Base-by-base conservation (phyloP, 139 green algal species). In the Asterochloris erici region DNA sequence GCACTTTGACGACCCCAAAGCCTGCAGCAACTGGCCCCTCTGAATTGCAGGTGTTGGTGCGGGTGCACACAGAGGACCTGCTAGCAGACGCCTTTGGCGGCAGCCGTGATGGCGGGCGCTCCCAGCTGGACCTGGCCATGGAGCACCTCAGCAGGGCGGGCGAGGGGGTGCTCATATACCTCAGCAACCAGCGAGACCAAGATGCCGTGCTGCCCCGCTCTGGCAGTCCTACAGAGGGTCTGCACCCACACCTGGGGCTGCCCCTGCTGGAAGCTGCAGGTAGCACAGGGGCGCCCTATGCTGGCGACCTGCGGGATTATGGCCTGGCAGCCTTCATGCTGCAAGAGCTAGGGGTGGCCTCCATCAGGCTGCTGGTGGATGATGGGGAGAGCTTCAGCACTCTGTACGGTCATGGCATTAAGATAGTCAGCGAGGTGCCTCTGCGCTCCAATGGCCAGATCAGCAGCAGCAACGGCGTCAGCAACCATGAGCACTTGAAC, bases 111-210 rank as follows among this genome's bases (percentile, higher is more conserved):
- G 83, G 81, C 14, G 71, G 61, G 38, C 74, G 68, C 0, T 75
- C 74, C 17, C 87, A 88, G 78, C 79, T 95, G 69, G 86, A 93
- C 78, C 83, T 68, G 9, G 79, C 87, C n/a, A 78, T 95, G 73
- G 28, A 69, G 14, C 68, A 63, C 14, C 83, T 95, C 9, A 70
- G 47, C 24, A 69, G 11, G 60, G 23, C n/a, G 10, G 84, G 84
- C 10, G 78, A 78, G 38, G 92, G 92, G 10, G 87, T 95, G 74
- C 73, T 95, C 70, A 83, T 95, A 14, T 95, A 95, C 81, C 66
- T 95, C 21, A 75, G 84, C 11, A 69, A 81, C 0, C 88, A 89
- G 90, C 16, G 82, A 83, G 23, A 82, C 88, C 54, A 54, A 54
- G 38, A 54, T 54, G 38, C 38, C 38, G 38, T 6, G 38, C 38